Base-by-base conservation (phyloP, 2,329 filamentous ascomycete species). In the Bipolaris sorokiniana region DNA sequence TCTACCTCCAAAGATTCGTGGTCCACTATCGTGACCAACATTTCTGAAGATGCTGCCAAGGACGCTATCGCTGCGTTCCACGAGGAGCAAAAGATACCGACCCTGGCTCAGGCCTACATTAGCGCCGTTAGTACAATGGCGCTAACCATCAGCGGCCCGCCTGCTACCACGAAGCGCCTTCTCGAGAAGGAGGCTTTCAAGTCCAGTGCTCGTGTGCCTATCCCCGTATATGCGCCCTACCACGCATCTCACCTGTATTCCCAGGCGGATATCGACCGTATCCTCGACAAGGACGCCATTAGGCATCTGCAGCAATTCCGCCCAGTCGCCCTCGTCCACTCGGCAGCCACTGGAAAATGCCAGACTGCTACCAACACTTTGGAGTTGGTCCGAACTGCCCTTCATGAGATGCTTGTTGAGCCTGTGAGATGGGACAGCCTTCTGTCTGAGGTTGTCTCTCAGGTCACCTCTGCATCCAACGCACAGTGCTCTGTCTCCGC, bases 21-120 rank as follows among this genome's bases (percentile, higher is more conserved):
- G 88, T 88, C 88, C 7, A 86, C 84, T 55, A 84, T 90, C 61
- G 81, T 90, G 51, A 80, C 86, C n/a, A 83, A 81, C 42, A 77
- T 83, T 41, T 81, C 78, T 41, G 83, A 86, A 61, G 72, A 79
- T 34, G 78, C 82, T 18, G 83, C 83, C 4, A 81, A 79, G 65
- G 76, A 76, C 40, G 79, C 81, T 13, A 78, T 90, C 9, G 76
- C 75, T 41, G 78, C 81, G n/a, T 90, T 89, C 76, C 83, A 89
- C 73, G 71, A 79, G 56, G 74, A 81, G 44, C 81, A 84, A 69
- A 78, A 77, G 37, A 82, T 85, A 56, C 76, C 83, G 40, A 74
- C 74, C 16, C 81, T 83, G 42, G 72, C 71, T 18, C 81, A 78
- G 61, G 83, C 84, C 2, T 87, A 86, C 74, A 78, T 87, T 69